phyloP scores from a whole-genome alignment of 2,329 filamentous ascomycete genomes.

The Mycosphaerella sp. region DNA sequence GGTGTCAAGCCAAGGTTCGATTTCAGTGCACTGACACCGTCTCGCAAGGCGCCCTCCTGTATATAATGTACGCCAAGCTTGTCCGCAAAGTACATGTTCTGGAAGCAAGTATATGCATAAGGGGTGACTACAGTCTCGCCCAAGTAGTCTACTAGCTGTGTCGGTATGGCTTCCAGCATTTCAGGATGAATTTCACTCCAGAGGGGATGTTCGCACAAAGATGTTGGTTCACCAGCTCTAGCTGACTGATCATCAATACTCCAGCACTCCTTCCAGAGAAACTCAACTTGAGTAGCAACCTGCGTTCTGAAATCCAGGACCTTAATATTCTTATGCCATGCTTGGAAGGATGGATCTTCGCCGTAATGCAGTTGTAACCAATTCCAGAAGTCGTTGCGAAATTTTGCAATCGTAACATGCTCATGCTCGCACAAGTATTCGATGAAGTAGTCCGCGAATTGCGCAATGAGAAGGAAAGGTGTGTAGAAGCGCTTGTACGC shows the following conservation, averaged over 20 bases:
- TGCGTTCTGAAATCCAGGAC: slow-evolving; percentile 56
- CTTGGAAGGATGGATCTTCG: slow-evolving; percentile 40
- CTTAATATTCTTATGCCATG: slow-evolving; percentile 48
- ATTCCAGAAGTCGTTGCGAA: slow-evolving; percentile 50
- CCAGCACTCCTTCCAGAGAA: slow-evolving; percentile 59
- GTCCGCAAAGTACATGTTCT: slow-evolving; percentile 54
- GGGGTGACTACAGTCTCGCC: slow-evolving; percentile 61
- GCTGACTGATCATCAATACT: slow-evolving; percentile 30
- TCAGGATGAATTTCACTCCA: slow-evolving; percentile 8
- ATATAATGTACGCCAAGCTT: slow-evolving; percentile 40
- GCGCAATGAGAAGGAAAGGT: slow-evolving; percentile 64
- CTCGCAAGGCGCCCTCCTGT: slow-evolving; percentile 22
- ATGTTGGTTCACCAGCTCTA: neutral
- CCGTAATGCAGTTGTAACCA: slow-evolving; percentile 52
- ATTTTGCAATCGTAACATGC: slow-evolving; percentile 50
- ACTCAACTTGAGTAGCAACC: slow-evolving; percentile 55
- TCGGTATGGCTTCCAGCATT: slow-evolving; percentile 5
- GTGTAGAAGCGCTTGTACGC: slow-evolving; percentile 59
- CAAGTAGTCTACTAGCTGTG: slow-evolving; percentile 12
- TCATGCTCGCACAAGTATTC: slow-evolving; percentile 51
- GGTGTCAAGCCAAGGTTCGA: slow-evolving; percentile 26
- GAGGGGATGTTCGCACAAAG: slow-evolving; percentile 2
- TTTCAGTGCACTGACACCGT: slow-evolving; percentile 18
- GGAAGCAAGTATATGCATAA: slow-evolving; percentile 60
- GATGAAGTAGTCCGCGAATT: slow-evolving; percentile 65